A percentile compares a stretch with the other conserved stretches of the same genome.
Evolutionary conservation across 306 rosid genomes (phyloP).

Genomic region (Argentina anserina): DNA sequence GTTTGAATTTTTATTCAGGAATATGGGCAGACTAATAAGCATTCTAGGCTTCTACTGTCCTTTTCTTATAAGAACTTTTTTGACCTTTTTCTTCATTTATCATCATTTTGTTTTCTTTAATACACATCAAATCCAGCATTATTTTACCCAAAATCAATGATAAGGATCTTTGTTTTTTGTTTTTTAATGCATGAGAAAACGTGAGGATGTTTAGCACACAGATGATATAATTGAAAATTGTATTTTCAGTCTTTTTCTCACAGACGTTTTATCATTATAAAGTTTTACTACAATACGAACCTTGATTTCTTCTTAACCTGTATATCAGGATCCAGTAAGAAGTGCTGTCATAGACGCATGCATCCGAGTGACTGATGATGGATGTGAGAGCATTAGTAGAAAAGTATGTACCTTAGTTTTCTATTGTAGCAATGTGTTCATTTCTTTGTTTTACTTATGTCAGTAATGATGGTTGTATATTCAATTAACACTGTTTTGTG

Average conservation of each 20-base stretch:
- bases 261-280: not conserved
- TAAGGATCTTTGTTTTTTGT: not conserved
- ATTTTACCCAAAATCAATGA: not conserved
- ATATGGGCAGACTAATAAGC: not conserved
- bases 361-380: conserved; percentile 36
- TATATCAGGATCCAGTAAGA: conserved; percentile 26
- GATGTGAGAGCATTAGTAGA: conserved; percentile 38
- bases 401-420: conserved; percentile 20
- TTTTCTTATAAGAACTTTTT: not conserved
- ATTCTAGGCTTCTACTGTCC: not conserved
- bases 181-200: conserved; percentile 4
- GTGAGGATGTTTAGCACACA: conserved; percentile 2
- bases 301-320: not conserved
- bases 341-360: conserved; percentile 33
- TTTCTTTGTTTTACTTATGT: conserved; percentile 6
- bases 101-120: not conserved
- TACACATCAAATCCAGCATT: not conserved
- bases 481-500: not conserved
- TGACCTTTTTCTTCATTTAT: not conserved
- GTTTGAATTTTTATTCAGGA: conserved; percentile 15
- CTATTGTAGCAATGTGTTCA: not conserved
- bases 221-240: not conserved
- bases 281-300: not conserved
- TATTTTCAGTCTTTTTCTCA: not conserved
- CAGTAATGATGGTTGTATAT: not conserved